phyloP scores from a whole-genome alignment of 139 green algal species.

The Deuterostichococcus epilithicus region DNA sequence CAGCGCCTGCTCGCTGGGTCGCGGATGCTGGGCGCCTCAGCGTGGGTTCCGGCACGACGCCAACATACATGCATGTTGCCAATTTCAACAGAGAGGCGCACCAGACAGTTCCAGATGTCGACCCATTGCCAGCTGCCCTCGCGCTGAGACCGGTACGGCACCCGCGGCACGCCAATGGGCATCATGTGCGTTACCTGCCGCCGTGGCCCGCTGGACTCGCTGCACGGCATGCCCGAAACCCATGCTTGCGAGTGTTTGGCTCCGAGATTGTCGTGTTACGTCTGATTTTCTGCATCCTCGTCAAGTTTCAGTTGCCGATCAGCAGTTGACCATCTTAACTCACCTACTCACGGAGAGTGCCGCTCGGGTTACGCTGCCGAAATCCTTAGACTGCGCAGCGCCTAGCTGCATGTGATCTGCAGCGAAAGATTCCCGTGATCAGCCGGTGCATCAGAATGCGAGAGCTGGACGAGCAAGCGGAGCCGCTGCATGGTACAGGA shows the following conservation, averaged over 20 bases:
- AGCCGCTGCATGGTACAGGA: no score
- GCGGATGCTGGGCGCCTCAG: background rate
- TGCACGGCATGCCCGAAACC: background rate
- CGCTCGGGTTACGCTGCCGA: background rate
- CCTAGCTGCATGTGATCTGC: background rate
- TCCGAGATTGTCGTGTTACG: no score
- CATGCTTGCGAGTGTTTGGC: no score
- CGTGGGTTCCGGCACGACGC: no score
- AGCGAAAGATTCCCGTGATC: background rate
- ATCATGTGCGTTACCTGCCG: conserved; percentile 64
- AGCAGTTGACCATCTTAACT: no score
- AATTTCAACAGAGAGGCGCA: conserved; percentile 15
- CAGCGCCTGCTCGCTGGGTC: no score
- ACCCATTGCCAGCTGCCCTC: conserved; percentile 83
- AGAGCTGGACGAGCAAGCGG: no score
- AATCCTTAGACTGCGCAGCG: background rate
- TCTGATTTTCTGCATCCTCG: no score
- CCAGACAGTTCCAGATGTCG: conserved; percentile 92
- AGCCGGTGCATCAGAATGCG: no score
- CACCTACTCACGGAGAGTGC: background rate
- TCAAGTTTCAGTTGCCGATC: no score
- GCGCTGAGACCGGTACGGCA: conserved; percentile 79
- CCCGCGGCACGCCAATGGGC: conserved; percentile 81
- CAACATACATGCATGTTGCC: no score
- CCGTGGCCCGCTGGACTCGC: conserved; percentile 10